phyloP scores from a whole-genome alignment of 2,329 filamentous ascomycete genomes.

The Cladosporium sp. region DNA sequence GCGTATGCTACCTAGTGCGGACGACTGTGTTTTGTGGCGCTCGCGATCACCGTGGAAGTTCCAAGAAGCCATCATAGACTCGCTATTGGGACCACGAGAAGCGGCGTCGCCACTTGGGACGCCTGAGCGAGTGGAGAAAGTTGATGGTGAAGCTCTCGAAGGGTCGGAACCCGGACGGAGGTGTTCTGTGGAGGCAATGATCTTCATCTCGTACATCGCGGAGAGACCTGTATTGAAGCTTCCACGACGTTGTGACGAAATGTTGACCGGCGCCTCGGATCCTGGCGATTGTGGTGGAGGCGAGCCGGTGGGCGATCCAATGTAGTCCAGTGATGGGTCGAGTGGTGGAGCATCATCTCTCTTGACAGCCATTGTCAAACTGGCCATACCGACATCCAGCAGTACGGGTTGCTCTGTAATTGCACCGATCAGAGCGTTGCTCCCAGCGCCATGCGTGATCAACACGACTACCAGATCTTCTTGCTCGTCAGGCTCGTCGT shows the following conservation, averaged over 20 bases:
- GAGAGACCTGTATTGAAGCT: conserved; percentile 42
- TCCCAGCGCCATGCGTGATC: conserved; percentile 91
- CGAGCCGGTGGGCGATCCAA: conserved; percentile 7
- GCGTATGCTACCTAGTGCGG: conserved; percentile 37
- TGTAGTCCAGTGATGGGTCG: conserved; percentile 10
- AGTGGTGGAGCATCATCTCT: conserved; percentile 40
- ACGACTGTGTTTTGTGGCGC: conserved; percentile 1
- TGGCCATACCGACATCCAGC: conserved; percentile 84
- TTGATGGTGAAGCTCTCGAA: neutral
- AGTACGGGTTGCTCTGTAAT: conserved; percentile 88
- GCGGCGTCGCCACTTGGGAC: neutral
- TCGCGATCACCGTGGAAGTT: neutral
- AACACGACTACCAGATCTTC: conserved; percentile 77
- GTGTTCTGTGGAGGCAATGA: conserved; percentile 73
- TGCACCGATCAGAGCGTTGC: conserved; percentile 90
- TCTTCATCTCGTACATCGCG: conserved; percentile 67
- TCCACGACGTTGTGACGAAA: conserved; percentile 33
- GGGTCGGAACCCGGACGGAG: conserved; percentile 52
- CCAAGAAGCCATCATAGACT: conserved; percentile 2
- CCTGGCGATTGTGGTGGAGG: conserved; percentile 18
- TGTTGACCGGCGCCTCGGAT: conserved; percentile 18
- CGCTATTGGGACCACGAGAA: neutral
- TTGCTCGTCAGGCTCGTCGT: conserved; percentile 54
- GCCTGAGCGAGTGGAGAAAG: conserved; percentile 1
- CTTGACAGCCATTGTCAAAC: conserved; percentile 79